Evolutionary conservation across 176 grass and related monocot species (phyloP).

Genomic region (Guadua angustifolia): DNA sequence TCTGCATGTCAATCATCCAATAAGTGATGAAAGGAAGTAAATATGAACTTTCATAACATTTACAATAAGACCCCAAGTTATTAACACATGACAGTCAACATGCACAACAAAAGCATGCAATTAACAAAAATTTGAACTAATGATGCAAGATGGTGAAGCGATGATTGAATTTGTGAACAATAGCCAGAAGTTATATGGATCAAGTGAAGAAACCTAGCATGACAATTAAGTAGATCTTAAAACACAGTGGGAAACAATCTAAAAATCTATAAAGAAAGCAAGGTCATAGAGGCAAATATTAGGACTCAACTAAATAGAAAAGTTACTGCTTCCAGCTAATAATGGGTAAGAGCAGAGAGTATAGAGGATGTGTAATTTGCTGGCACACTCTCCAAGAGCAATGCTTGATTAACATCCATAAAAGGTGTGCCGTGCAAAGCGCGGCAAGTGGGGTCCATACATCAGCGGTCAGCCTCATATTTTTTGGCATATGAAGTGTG

Average conservation of each 20-base stretch:
- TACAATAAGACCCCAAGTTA: not conserved
- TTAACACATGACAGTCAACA: constrained; percentile 19
- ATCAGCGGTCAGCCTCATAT: not conserved
- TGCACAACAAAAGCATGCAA: constrained; percentile 1
- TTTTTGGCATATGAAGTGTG: not conserved
- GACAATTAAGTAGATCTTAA: not conserved
- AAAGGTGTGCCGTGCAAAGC: not conserved
- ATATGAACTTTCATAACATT: not conserved
- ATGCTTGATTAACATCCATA: constrained; percentile 19
- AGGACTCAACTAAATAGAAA: constrained; percentile 2
- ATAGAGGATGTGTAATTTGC: not conserved
- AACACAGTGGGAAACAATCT: not conserved
- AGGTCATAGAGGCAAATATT: constrained; percentile 12
- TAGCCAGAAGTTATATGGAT: not conserved
- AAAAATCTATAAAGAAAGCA: constrained; percentile 2
- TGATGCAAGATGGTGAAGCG: not conserved
- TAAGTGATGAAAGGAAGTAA: constrained; percentile 3
- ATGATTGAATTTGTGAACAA: not conserved
- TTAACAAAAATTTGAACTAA: not conserved
- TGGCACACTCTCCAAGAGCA: not conserved
- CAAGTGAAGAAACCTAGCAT: not conserved
- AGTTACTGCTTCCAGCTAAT: constrained; percentile 25
- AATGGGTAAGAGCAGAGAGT: constrained; percentile 8
- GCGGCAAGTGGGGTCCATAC: constrained; percentile 3
- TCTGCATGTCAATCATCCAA: not conserved